Conservation (phyloP, 352 stramenopile genomes). For the Pythium aristosporum region DNA sequence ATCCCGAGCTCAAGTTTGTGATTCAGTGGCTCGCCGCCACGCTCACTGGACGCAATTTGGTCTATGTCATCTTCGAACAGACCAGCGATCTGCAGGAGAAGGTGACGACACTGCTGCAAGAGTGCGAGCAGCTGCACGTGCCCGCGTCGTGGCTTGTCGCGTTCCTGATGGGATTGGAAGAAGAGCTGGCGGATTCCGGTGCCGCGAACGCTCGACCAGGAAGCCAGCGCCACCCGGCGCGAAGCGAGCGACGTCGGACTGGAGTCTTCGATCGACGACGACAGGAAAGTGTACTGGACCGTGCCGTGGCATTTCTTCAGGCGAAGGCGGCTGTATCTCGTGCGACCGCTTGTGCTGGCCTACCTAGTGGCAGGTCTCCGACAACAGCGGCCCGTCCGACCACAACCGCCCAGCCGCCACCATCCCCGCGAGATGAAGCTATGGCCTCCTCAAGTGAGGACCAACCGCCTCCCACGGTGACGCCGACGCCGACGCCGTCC, state of each 20-base stretch:
- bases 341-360: too few species aligned
- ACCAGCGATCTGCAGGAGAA: conserved; percentile 43
- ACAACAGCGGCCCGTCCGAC: too few species aligned
- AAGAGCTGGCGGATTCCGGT: background rate
- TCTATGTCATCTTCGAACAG: conserved; percentile 63
- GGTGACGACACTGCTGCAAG: conserved; percentile 27
- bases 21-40: conserved; percentile 82
- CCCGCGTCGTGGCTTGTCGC: conserved; percentile 9
- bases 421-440: background rate
- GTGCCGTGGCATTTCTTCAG: conserved; percentile 3
- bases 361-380: too few species aligned
- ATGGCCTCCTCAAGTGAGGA: background rate
- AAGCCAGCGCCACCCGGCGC: background rate
- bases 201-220: background rate
- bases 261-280: background rate
- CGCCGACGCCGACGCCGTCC: background rate
- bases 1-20: conserved; percentile 77
- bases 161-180: conserved; percentile 16
- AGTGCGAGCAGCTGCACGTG: background rate
- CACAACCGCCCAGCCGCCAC: background rate
- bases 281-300: conserved; percentile 6
- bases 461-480: background rate
- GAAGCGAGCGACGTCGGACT: background rate
- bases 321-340: background rate
- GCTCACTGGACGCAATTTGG: conserved; percentile 39